phyloP scores from a whole-genome alignment of 495 filamentous ascomycete species.

The Neurospora sp. region DNA sequence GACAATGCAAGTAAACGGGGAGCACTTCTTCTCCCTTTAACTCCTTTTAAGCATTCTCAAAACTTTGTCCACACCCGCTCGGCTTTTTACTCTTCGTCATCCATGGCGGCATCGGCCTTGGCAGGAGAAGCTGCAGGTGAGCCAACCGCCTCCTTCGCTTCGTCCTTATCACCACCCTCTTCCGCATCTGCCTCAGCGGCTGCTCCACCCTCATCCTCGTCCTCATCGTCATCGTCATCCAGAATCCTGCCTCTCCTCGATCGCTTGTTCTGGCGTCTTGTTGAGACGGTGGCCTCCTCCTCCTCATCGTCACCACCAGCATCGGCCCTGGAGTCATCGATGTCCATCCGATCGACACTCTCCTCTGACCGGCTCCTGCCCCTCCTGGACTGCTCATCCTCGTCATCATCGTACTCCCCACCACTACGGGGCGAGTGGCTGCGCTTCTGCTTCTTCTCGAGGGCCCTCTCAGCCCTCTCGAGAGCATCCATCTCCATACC shows the following conservation, averaged over 20 bases:
- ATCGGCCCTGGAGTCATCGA: conserved; percentile 17
- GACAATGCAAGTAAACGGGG: background rate
- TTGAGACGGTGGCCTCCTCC: conserved; percentile 3
- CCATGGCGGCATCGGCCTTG: conserved; percentile 26
- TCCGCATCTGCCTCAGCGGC: background rate
- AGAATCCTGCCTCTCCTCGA: conserved; percentile 24
- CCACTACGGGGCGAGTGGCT: conserved; percentile 9
- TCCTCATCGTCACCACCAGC: conserved; percentile 24
- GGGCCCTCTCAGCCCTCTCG: conserved; percentile 30
- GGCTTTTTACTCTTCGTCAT: conserved; percentile 14
- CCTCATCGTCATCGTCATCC: conserved; percentile 25
- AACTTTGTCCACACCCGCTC: background rate
- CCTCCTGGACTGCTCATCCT: conserved; percentile 23
- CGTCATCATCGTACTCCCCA: conserved; percentile 3
- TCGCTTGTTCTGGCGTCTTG: conserved; percentile 12
- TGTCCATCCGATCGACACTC: conserved; percentile 21
- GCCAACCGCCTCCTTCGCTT: conserved; percentile 1
- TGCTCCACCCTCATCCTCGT: conserved; percentile 12
- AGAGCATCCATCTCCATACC: conserved; percentile 22
- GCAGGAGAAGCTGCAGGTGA: background rate
- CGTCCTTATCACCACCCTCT: conserved; percentile 3
- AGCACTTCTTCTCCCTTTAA: background rate
- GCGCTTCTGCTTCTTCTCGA: conserved; percentile 16
- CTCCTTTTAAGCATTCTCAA: background rate
- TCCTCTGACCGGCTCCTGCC: conserved; percentile 33